phyloP scores from a whole-genome alignment of 306 rosid genomes.

The Cicer chorassanicum region DNA sequence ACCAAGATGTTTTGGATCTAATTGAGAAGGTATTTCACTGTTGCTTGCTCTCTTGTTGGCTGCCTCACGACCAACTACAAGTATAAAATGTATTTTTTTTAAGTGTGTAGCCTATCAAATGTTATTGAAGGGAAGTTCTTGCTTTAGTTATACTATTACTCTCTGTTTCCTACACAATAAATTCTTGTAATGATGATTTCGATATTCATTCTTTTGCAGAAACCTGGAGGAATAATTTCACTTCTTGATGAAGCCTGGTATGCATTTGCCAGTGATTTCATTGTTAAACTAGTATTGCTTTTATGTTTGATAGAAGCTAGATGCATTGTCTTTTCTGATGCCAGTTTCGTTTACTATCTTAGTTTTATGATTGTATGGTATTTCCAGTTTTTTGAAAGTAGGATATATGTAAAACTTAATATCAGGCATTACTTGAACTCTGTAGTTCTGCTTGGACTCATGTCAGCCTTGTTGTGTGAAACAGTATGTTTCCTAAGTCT shows the following conservation, averaged over 20 bases:
- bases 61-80: slow-evolving; percentile 25
- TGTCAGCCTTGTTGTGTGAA: slow-evolving; percentile 48
- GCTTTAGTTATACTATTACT: neutral
- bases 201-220: slow-evolving; percentile 62
- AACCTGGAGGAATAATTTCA: slow-evolving; percentile 98
- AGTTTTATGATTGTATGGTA: slow-evolving; percentile 22
- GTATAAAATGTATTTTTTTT: neutral
- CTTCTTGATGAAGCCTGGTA: slow-evolving; percentile 99
- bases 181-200: slow-evolving; percentile 40
- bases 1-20: slow-evolving; percentile 97
- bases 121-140: slow-evolving; percentile 36
- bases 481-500: slow-evolving; percentile 99
- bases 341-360: neutral
- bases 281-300: slow-evolving; percentile 36
- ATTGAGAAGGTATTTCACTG: slow-evolving; percentile 82
- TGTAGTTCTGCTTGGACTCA: slow-evolving; percentile 49
- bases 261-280: slow-evolving; percentile 44
- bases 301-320: slow-evolving; percentile 42
- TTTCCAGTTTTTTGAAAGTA: slow-evolving; percentile 33
- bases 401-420: slow-evolving; percentile 27
- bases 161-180: slow-evolving; percentile 9
- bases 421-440: slow-evolving; percentile 41
- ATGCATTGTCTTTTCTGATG: slow-evolving; percentile 35
- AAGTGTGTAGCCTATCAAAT: slow-evolving; percentile 14
- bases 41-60: slow-evolving; percentile 38